Evolutionary conservation across 176 grass and related monocot species (phyloP).

Genomic region (Saccharum officinarum): DNA sequence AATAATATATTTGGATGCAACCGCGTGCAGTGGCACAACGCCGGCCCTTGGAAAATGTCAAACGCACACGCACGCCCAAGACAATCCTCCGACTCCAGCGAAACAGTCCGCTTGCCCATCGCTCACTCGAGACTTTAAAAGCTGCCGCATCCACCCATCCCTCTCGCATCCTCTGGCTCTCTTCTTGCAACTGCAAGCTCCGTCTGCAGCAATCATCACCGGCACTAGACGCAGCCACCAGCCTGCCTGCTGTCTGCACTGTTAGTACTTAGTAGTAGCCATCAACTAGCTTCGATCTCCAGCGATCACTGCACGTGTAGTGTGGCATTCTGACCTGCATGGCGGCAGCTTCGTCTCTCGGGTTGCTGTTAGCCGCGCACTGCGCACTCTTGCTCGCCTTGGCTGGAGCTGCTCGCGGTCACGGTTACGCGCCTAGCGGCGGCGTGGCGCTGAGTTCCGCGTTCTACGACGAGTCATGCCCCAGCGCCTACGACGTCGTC

Average conservation of each 20-base stretch:
- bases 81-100: neutral
- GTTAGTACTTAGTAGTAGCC: neutral
- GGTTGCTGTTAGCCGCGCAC: neutral
- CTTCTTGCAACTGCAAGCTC: neutral
- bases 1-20: neutral
- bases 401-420: neutral
- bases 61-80: neutral
- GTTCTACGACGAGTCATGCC: slow-evolving; percentile 37
- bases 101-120: neutral
- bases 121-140: neutral
- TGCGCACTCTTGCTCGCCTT: neutral
- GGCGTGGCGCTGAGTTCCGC: slow-evolving; percentile 3
- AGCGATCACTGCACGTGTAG: neutral
- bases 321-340: no score
- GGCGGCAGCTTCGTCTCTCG: neutral
- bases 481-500: neutral
- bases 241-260: no score
- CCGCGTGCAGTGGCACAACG: no score
- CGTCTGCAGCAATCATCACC: neutral
- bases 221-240: neutral
- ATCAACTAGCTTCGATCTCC: neutral
- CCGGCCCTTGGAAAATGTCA: neutral
- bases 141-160: neutral
- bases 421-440: neutral
- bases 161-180: neutral